Base-by-base conservation (phyloP, 2,329 filamentous ascomycete species). In the Simplicillium aogashimaense region DNA sequence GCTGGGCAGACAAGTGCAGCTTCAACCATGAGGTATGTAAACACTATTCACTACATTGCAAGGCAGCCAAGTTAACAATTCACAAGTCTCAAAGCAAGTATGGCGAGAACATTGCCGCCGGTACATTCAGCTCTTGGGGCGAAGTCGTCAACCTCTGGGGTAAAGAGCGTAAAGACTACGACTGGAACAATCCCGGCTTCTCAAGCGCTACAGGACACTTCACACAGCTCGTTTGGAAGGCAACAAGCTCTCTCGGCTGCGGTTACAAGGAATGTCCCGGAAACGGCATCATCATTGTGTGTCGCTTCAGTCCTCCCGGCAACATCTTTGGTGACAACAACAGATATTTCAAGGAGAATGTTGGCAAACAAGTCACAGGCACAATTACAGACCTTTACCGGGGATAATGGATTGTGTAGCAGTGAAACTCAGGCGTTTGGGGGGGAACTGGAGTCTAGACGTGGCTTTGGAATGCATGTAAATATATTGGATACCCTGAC, bases 151-250 rank as follows among this genome's bases (percentile, higher is more conserved):
- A 43, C 20, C 33, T 43, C 29, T 43, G 41, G 41, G 37, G 37
- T 13, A 15, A 14, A 13, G 79, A 85, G 59, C 56, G 74, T 10
- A 50, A 56, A 0, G 43, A 64, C 6, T 88, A 86, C 53, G 58
- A 81, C 48, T 88, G 74, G 55, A 47, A 53, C 2, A 53, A 69
- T 1, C 71, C 70, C 0, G 70, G 69, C 1, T 86, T 83, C 51
- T 62, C 52, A 8, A 64, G 78, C 47, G 55, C 61, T 29, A 83
- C 81, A 14, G 82, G 81, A 0, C 81, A 86, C 54, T 86, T 86
- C 50, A 83, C 81, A 2, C 81, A 86, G 63, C 57, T 86, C 7
- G 81, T 86, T 6, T 86, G 83, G 82, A 76, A 72, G 56, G 57
- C 64, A 17, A 83, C 78, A 1, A 76, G 63, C 7, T 63, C 66